These are phyloP conservation scores for Diplodia sapinea DNA, from an alignment of 2,329 filamentous ascomycete genomes.

Conservation along the genomic window DNA sequence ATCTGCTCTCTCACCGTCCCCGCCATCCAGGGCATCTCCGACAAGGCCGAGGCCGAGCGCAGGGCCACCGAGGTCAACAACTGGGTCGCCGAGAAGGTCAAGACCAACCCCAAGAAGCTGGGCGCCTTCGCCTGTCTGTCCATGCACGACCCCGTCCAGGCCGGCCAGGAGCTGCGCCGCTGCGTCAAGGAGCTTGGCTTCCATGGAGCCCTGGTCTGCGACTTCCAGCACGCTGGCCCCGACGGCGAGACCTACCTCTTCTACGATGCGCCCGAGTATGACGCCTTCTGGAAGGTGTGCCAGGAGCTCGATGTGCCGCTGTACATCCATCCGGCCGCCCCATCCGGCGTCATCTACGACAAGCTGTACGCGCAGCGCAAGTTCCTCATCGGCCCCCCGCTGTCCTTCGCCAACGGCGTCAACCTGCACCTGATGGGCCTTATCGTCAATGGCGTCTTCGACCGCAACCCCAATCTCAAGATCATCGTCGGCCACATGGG, in stretches of 20 bases:
- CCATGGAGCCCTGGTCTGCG: constrained; percentile 54
- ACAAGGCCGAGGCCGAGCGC: constrained; percentile 38
- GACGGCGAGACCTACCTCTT: constrained; percentile 68
- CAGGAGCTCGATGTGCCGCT: constrained; percentile 67
- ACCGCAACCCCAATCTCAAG: constrained; percentile 55
- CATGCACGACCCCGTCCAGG: constrained; percentile 59
- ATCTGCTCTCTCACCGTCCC: constrained; percentile 40
- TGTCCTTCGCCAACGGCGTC: constrained; percentile 56
- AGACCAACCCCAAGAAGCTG: constrained; percentile 30
- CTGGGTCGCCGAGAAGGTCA: constrained; percentile 38
- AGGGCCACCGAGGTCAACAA: constrained; percentile 40
- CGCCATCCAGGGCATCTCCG: constrained; percentile 39
- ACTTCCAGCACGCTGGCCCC: constrained; percentile 63
- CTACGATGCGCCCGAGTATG: constrained; percentile 67
- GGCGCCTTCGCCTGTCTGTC: constrained; percentile 35
- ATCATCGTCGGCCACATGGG: constrained; percentile 57
- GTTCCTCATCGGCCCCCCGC: constrained; percentile 60
- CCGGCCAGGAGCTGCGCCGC: constrained; percentile 58
- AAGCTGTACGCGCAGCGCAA: constrained; percentile 64
- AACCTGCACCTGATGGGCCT: constrained; percentile 62
- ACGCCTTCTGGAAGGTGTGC: constrained; percentile 65
- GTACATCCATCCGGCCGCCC: constrained; percentile 67
- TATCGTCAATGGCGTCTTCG: constrained; percentile 59
- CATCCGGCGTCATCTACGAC: constrained; percentile 60
- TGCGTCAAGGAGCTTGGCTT: constrained; percentile 58